Conservation (phyloP, 225 moss, liverwort and hornwort genomes). For the Neckera pumila region DNA sequence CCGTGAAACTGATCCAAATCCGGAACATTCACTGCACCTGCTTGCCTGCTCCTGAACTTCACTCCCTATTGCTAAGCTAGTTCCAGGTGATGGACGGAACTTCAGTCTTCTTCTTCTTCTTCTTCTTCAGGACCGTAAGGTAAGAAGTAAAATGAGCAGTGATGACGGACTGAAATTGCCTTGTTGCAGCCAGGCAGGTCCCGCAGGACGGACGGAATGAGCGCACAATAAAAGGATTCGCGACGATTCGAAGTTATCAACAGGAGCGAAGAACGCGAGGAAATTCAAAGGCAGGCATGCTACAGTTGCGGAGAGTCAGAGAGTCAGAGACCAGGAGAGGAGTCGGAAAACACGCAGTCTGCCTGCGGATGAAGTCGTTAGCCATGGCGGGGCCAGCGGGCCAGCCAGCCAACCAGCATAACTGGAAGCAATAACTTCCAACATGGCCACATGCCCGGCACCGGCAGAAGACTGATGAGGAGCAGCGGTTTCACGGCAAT, state of each 20-base stretch:
- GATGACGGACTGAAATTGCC: not conserved
- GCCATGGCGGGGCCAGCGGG: not conserved
- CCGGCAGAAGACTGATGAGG: not conserved
- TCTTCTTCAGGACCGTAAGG: too few species aligned
- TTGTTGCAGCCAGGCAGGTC: not conserved
- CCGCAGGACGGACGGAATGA: not conserved
- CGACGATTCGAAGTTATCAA: conserved; percentile 1
- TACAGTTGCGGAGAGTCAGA: not conserved
- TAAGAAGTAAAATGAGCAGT: not conserved
- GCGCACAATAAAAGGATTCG: not conserved
- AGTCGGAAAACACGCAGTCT: not conserved
- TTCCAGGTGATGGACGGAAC: not conserved
- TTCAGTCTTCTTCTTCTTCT: too few species aligned
- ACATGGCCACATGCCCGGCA: not conserved
- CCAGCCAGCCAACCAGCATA: too few species aligned
- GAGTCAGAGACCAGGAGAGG: not conserved
- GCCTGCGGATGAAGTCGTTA: not conserved
- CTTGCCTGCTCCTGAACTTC: not conserved
- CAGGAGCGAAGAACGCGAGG: not conserved
- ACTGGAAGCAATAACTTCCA: not conserved
- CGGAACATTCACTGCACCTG: not conserved
- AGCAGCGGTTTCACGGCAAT: not conserved
- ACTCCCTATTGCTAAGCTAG: not conserved
- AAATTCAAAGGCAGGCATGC: not conserved
- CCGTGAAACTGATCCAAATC: conserved; percentile 15